Base-by-base conservation (phyloP, 2,329 filamentous ascomycete species). In the Pezizomycotina sp. region DNA sequence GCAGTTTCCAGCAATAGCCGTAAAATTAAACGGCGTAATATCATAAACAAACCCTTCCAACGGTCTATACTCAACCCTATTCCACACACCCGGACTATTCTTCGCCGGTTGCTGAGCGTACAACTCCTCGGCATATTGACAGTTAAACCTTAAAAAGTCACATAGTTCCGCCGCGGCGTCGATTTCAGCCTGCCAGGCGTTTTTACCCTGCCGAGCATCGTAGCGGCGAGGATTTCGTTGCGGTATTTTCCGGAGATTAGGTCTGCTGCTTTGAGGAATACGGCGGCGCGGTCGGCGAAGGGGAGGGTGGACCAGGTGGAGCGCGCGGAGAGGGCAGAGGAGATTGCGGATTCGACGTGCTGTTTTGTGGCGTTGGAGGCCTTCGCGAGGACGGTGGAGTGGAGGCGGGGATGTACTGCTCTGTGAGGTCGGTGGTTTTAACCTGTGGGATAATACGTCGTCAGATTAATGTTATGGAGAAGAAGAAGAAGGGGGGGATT, bases 171-270 rank as follows among this genome's bases (percentile, higher is more conserved):
- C 86, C 12, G 86, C 86, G 24, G 84, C 70, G 58, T 95, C 86
- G 47, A 95, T 95, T 66, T 98, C 86, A n/a, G 89, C 86, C 61
- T 98, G 86, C 83, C 83, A 95, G 30, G 81, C 82, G 58, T 93
- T 95, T 71, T 95, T 95, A 53, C 89, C 86, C 61, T 98, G 86
- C 43, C 89, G 20, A 92, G 65, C 72, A 95, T 92, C 9, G 89
- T 93, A 27, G 82, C 73, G 5, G 89, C 86, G 79, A 95, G 92
- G 51, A 98, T 71, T 38, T 93, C 82, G 60, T 92, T 93, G 55
- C 89, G 72, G 62, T 98, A 95, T 63, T 95, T 95, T 47, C 71
- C 78, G 36, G 78, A 66, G 49, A 98, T 72, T 45, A 98, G 65
- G 56, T 95, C 84, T 21, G 86, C 86, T 3, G 89, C 86, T 67